These are phyloP conservation scores for Plectranthus barbatus DNA, from an alignment of 257 asterid species.

Conservation along the genomic window DNA sequence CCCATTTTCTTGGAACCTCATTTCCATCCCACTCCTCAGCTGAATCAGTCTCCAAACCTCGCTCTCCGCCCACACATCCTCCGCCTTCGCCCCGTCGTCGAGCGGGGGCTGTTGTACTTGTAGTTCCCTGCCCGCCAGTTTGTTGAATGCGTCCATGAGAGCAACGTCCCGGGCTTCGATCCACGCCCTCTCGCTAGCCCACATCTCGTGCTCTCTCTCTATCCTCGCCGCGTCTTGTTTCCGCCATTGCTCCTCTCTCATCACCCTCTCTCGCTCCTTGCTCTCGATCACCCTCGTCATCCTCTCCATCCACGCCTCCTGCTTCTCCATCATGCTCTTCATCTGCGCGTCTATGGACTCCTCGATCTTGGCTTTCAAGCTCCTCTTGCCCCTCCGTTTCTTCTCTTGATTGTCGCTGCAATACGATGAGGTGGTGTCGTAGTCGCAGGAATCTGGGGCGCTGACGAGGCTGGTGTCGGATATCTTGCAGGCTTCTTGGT, in stretches of 20 bases:
- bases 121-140: not conserved
- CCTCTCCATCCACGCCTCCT: slow-evolving; percentile 72
- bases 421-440: slow-evolving; percentile 37
- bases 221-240: slow-evolving; percentile 54
- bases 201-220: slow-evolving; percentile 53
- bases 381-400: not conserved
- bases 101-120: no score
- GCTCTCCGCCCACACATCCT: no score
- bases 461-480: no score
- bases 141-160: slow-evolving; percentile 48
- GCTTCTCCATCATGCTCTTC: slow-evolving; percentile 64
- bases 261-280: slow-evolving; percentile 60
- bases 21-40: no score
- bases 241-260: slow-evolving; percentile 74
- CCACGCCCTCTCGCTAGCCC: slow-evolving; percentile 81
- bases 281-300: slow-evolving; percentile 58
- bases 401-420: slow-evolving; percentile 1
- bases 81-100: slow-evolving; percentile 13
- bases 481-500: no score
- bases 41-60: no score
- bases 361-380: slow-evolving; percentile 54
- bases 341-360: slow-evolving; percentile 57
- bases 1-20: no score
- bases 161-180: slow-evolving; percentile 63
- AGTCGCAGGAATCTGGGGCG: slow-evolving; percentile 4